Conservation (phyloP, 1,284 basidiomycete genomes). For the Ceratobasidium papillatum region DNA sequence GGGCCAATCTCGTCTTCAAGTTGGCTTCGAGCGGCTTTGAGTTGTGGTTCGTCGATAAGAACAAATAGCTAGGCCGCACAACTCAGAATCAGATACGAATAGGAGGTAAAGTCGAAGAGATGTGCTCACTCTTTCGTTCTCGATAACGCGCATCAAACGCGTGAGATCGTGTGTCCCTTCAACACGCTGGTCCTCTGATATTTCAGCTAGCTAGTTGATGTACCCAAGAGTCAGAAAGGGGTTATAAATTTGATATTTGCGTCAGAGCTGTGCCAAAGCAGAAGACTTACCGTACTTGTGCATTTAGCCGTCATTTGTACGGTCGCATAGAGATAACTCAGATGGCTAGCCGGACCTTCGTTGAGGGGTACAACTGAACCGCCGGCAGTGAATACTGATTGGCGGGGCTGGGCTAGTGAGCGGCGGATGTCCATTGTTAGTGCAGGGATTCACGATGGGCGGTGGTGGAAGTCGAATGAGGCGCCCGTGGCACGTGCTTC, state of each 20-base stretch:
- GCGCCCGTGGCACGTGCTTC: neutral
- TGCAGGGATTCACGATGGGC: neutral
- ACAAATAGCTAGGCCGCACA: conserved; percentile 42
- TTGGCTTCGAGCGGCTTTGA: conserved; percentile 40
- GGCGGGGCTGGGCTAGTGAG: conserved; percentile 27
- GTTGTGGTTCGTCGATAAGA: conserved; percentile 42
- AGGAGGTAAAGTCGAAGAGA: neutral
- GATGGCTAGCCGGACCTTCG: conserved; percentile 33
- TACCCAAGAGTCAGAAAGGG: neutral
- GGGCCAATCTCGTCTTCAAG: conserved; percentile 42
- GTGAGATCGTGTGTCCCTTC: conserved; percentile 41
- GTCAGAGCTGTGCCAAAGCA: neutral
- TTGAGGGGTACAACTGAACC: conserved; percentile 36
- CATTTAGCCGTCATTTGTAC: conserved; percentile 33
- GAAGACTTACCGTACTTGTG: conserved; percentile 6
- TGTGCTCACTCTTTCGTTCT: conserved; percentile 41
- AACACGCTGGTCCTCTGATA: conserved; percentile 22
- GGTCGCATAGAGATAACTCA: conserved; percentile 36
- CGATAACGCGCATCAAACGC: conserved; percentile 41
- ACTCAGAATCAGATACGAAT: neutral
- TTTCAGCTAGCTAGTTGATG: conserved; percentile 16
- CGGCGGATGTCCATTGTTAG: conserved; percentile 21
- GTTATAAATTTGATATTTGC: neutral
- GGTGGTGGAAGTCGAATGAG: neutral
- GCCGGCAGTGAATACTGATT: conserved; percentile 34